Evolutionary conservation across 805 yeast genomes (phyloP).

Genomic region (Yamadazyma ubonensis): DNA sequence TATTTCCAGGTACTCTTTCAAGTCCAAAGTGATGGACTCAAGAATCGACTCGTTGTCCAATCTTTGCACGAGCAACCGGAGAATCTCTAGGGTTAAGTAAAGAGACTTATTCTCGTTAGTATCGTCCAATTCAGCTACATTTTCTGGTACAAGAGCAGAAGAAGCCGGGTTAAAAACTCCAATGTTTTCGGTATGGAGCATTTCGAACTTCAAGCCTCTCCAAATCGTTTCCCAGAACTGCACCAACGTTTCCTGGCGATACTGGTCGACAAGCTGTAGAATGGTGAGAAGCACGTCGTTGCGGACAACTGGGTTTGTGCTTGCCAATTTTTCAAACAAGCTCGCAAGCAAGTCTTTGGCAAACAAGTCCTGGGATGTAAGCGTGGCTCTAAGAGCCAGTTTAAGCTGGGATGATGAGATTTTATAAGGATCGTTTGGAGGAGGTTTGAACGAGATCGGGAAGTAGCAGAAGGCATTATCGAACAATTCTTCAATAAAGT

Average conservation of each 20-base stretch:
- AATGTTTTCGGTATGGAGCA: slow-evolving; percentile 65
- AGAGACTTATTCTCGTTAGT: slow-evolving; percentile 35
- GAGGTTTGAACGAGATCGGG: slow-evolving; percentile 94
- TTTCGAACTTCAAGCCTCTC: slow-evolving; percentile 86
- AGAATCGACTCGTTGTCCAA: slow-evolving; percentile 8
- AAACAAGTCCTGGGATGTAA: slow-evolving; percentile 59
- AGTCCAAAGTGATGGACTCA: slow-evolving; percentile 38
- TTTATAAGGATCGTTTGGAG: slow-evolving; percentile 82
- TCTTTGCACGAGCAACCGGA: slow-evolving; percentile 26
- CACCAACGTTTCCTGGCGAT: slow-evolving; percentile 48
- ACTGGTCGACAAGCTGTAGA: slow-evolving; percentile 51
- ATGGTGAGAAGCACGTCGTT: slow-evolving; percentile 71
- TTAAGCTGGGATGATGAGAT: slow-evolving; percentile 76
- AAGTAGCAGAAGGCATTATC: slow-evolving; percentile 92
- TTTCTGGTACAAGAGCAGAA: slow-evolving; percentile 24
- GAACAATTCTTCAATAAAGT: slow-evolving; percentile 65
- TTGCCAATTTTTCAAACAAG: slow-evolving; percentile 73
- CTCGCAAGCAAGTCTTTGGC: slow-evolving; percentile 76
- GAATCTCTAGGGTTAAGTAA: slow-evolving; percentile 38
- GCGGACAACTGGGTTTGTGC: slow-evolving; percentile 71
- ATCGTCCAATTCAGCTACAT: slow-evolving; percentile 29
- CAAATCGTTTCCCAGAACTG: slow-evolving; percentile 73
- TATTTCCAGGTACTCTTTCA: slow-evolving; percentile 51
- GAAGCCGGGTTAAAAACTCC: slow-evolving; percentile 26
- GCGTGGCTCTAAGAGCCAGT: slow-evolving; percentile 54